phyloP scores from a whole-genome alignment of 495 filamentous ascomycete species.

The Copromyces sp. region DNA sequence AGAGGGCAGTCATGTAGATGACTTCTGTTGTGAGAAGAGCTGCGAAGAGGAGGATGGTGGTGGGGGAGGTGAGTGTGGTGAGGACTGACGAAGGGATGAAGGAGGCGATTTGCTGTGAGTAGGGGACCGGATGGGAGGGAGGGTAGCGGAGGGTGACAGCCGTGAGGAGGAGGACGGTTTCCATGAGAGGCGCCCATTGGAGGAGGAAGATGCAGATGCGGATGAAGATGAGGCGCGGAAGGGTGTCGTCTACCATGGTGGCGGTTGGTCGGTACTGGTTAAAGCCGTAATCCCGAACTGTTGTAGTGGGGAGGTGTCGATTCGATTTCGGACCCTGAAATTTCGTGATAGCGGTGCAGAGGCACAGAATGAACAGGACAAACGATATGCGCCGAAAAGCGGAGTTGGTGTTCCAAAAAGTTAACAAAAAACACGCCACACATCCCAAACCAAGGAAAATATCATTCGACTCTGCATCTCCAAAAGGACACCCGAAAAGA shows the following conservation, averaged over 20 bases:
- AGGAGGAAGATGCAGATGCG: slow-evolving; percentile 39
- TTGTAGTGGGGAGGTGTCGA: background rate
- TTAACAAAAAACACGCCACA: background rate
- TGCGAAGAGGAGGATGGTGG: slow-evolving; percentile 9
- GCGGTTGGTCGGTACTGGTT: background rate
- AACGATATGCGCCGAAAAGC: background rate
- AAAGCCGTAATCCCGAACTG: background rate
- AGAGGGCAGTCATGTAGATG: slow-evolving; percentile 45
- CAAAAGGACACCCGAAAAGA: background rate
- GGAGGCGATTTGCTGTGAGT: background rate
- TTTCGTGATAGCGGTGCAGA: background rate
- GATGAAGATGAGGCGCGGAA: slow-evolving; percentile 33
- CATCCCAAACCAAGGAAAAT: background rate
- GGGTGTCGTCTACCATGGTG: slow-evolving; percentile 27
- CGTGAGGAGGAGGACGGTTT: slow-evolving; percentile 32
- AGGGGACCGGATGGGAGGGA: background rate
- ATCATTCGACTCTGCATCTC: background rate
- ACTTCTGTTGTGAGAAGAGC: slow-evolving; percentile 36
- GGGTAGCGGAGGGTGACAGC: slow-evolving; percentile 11
- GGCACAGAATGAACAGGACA: background rate
- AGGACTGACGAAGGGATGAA: background rate
- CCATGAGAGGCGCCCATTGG: slow-evolving; percentile 43
- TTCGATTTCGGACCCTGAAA: background rate
- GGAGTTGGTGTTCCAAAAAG: background rate
- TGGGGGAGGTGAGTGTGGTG: background rate